These are phyloP conservation scores for Rosa lucieae DNA, from an alignment of 306 rosid species.

Conservation along the genomic window DNA sequence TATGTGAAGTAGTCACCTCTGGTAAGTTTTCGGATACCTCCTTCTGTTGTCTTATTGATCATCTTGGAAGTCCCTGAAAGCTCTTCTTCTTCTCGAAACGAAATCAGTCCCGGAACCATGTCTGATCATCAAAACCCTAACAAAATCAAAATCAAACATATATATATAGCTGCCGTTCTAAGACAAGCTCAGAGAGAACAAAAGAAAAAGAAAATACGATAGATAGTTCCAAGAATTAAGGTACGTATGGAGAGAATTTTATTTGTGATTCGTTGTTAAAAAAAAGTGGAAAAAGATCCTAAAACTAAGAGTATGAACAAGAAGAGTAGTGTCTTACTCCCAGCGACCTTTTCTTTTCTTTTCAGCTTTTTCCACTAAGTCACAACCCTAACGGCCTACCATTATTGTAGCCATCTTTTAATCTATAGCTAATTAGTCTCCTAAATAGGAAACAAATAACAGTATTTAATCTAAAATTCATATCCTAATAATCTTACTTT, in stretches of 20 bases:
- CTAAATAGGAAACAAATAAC: background rate
- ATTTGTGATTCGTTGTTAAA: background rate
- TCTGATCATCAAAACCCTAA: background rate
- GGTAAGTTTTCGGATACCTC: conserved; percentile 47
- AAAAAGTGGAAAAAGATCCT: background rate
- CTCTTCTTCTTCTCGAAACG: background rate
- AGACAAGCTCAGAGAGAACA: background rate
- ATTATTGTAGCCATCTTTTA: background rate
- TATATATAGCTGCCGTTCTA: background rate
- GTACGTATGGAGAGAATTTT: background rate
- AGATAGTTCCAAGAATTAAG: background rate
- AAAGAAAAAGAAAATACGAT: background rate
- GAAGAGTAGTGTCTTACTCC: background rate
- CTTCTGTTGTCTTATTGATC: background rate
- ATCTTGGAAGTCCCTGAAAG: background rate
- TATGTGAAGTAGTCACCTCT: conserved; percentile 70
- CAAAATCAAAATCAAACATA: background rate
- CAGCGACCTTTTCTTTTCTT: background rate
- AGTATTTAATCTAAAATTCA: background rate
- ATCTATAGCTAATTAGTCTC: background rate
- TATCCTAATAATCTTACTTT: background rate
- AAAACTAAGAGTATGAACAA: background rate
- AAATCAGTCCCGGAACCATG: background rate
- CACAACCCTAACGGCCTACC: background rate
- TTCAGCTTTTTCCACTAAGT: background rate